phyloP scores from a whole-genome alignment of 23 red algal species.

The Cyanidiococcus yangmingshanensis region DNA sequence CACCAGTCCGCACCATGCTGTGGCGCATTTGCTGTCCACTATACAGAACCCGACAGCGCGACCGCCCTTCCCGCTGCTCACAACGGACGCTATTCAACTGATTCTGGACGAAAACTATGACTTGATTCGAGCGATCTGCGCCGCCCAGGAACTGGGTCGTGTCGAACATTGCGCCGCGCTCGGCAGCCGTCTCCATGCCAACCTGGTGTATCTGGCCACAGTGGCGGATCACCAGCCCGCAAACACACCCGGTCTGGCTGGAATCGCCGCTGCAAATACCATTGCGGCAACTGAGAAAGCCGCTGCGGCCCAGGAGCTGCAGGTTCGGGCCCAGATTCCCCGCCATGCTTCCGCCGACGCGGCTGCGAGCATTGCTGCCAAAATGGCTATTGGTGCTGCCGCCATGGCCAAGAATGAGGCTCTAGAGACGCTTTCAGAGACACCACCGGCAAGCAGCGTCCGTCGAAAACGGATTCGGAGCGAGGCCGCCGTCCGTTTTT shows the following conservation, averaged over 20 bases:
- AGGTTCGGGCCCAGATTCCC: background rate
- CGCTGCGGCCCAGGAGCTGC: constrained; percentile 1
- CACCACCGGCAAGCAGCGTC: background rate
- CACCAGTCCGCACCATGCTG: background rate
- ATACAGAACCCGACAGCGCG: background rate
- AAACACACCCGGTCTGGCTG: background rate
- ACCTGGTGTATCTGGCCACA: constrained; percentile 18
- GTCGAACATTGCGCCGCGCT: constrained; percentile 10
- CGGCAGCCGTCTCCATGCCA: background rate
- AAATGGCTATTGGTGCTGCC: constrained; percentile 7
- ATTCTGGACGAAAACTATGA: constrained; percentile 15
- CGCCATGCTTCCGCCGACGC: background rate
- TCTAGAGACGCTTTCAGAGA: background rate
- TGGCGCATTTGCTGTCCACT: background rate
- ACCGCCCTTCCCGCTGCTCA: constrained; percentile 18
- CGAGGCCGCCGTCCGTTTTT: background rate
- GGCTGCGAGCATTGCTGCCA: constrained; percentile 3
- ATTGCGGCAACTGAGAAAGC: constrained; percentile 2
- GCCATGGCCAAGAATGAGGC: background rate
- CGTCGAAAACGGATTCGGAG: background rate
- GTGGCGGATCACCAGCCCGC: constrained; percentile 17
- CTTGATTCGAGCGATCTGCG: constrained; percentile 10
- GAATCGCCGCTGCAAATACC: constrained; percentile 1
- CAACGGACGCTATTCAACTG: constrained; percentile 16
- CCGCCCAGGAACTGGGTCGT: constrained; percentile 5